phyloP scores from a whole-genome alignment of 108 stramenopile genomes.

The Discostella pseudostelligera region DNA sequence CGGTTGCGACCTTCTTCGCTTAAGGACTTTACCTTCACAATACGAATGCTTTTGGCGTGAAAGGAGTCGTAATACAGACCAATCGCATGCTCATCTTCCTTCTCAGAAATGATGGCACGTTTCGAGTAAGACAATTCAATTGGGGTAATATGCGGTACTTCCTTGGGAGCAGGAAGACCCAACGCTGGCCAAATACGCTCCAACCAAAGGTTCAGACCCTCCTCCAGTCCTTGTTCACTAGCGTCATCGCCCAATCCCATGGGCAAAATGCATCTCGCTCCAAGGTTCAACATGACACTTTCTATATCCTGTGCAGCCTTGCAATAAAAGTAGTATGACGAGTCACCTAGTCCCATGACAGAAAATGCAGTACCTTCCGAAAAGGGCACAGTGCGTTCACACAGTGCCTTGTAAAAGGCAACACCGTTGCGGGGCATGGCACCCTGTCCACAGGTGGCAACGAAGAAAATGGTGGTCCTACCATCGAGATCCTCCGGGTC shows the following conservation, averaged over 20 bases:
- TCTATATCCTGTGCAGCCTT: conserved; percentile 58
- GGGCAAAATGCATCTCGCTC: conserved; percentile 42
- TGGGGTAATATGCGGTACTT: conserved; percentile 62
- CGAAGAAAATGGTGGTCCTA: conserved; percentile 54
- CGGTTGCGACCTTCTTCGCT: conserved; percentile 58
- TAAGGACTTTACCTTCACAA: conserved; percentile 35
- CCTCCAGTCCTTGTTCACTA: conserved; percentile 55
- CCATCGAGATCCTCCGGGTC: conserved; percentile 61
- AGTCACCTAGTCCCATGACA: conserved; percentile 59
- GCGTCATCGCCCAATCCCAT: conserved; percentile 62
- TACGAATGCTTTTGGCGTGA: conserved; percentile 28
- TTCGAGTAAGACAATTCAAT: conserved; percentile 49
- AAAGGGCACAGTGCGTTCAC: conserved; percentile 49
- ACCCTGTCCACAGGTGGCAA: conserved; percentile 66
- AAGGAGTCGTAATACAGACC: conserved; percentile 44
- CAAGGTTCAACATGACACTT: conserved; percentile 48
- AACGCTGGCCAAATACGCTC: conserved; percentile 55
- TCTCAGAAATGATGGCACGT: conserved; percentile 38
- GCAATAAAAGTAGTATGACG: conserved; percentile 62
- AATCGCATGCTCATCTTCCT: conserved; percentile 41
- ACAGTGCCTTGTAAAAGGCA: conserved; percentile 48
- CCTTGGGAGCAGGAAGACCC: conserved; percentile 46
- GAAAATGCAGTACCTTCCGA: conserved; percentile 51
- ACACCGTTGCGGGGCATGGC: conserved; percentile 61
- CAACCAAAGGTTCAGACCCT: conserved; percentile 56